Percentiles rank a stretch among this genome's conserved stretches.
Conservation (phyloP, 1,284 basidiomycete species). For the Veloporphyrellus conicus region DNA sequence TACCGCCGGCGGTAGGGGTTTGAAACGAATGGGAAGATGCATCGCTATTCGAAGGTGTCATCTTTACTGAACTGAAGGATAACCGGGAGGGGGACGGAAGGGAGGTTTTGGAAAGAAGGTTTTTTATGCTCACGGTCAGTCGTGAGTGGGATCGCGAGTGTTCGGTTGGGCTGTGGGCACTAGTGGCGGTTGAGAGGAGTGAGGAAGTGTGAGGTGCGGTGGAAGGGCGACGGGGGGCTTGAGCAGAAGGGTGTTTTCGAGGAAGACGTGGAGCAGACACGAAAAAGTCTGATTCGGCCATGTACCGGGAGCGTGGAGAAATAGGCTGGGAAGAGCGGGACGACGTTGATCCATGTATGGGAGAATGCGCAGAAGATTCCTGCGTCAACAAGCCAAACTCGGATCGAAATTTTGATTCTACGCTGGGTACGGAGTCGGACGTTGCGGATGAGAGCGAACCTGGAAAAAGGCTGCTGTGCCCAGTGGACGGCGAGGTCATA, state of each 20-base stretch:
- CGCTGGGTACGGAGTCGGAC: conserved; percentile 22
- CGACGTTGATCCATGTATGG: conserved; percentile 9
- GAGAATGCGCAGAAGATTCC: conserved; percentile 12
- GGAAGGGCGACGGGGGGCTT: conserved; percentile 12
- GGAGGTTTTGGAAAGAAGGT: conserved; percentile 20
- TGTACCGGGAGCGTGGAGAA: conserved; percentile 15
- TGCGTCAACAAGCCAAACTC: conserved; percentile 18
- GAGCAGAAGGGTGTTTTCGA: background rate
- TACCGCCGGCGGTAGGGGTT: conserved; percentile 3
- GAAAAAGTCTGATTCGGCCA: conserved; percentile 18
- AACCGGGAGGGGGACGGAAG: conserved; percentile 22
- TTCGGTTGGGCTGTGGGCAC: conserved; percentile 5
- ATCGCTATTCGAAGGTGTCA: conserved; percentile 12
- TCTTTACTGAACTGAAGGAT: conserved; percentile 17
- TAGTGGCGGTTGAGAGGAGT: background rate
- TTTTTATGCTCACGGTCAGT: conserved; percentile 28
- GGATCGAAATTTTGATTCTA: conserved; percentile 14
- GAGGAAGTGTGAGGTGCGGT: conserved; percentile 12
- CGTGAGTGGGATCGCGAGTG: conserved; percentile 19
- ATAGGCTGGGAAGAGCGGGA: conserved; percentile 17
- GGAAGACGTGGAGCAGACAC: conserved; percentile 1
- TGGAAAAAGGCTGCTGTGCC: conserved; percentile 17
- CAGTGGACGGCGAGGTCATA: conserved; percentile 27
- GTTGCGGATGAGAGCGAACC: conserved; percentile 26
- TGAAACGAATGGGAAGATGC: conserved; percentile 12